These are phyloP conservation scores for Ampelomyces quisqualis DNA, from an alignment of 2,329 filamentous ascomycete genomes.

Conservation along the genomic window DNA sequence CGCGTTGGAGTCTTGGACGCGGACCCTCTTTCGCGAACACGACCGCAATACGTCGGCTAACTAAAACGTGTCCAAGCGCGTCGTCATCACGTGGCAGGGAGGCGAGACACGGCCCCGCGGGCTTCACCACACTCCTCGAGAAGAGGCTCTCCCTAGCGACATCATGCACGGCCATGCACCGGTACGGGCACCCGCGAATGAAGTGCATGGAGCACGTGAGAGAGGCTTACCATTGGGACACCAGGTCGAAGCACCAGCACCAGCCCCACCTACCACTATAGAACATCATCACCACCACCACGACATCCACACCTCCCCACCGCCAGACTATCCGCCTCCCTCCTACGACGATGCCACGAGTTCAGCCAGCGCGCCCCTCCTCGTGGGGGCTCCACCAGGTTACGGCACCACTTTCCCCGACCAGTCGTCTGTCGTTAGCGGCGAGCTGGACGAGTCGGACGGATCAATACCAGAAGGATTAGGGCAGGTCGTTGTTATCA, in stretches of 20 bases:
- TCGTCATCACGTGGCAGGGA: slow-evolving; percentile 21
- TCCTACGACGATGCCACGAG: slow-evolving; percentile 39
- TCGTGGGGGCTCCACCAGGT: slow-evolving; percentile 30
- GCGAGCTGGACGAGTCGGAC: slow-evolving; percentile 25
- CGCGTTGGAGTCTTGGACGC: slow-evolving; percentile 1
- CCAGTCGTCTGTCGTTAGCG: slow-evolving; percentile 33
- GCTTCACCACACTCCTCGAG: slow-evolving; percentile 12
- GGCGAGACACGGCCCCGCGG: slow-evolving; percentile 14
- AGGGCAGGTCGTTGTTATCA: slow-evolving; percentile 30
- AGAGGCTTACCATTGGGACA: not conserved
- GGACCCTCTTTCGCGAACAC: slow-evolving; percentile 21
- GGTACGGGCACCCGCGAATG: not conserved
- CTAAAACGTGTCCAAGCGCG: slow-evolving; percentile 10
- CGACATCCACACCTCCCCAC: slow-evolving; percentile 10
- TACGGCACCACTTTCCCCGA: slow-evolving; percentile 36
- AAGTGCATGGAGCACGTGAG: not conserved
- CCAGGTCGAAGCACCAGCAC: slow-evolving; percentile 1
- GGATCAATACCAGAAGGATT: slow-evolving; percentile 31
- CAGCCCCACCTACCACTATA: slow-evolving; percentile 1
- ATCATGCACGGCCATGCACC: slow-evolving; percentile 15
- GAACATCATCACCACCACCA: slow-evolving; percentile 11
- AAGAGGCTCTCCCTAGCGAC: not conserved
- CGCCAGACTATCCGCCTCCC: slow-evolving; percentile 33
- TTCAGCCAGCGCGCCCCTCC: slow-evolving; percentile 27
- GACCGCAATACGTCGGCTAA: slow-evolving; percentile 12